Base-by-base conservation (phyloP, 768 basidiomycete genomes). In the Lactifluus pinguis region DNA sequence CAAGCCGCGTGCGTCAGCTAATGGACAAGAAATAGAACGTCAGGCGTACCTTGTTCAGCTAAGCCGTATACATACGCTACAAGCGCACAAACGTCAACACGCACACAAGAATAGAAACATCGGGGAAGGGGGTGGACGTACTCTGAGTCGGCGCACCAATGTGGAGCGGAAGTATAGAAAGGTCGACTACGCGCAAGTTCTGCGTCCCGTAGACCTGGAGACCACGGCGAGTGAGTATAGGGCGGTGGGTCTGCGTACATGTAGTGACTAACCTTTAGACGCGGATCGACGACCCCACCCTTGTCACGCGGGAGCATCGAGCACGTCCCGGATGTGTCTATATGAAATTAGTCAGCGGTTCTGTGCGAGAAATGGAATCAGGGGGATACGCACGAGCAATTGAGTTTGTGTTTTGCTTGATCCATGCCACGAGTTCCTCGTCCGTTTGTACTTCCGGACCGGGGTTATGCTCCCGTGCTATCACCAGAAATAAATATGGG, bases 291-390 rank as follows among this genome's bases (percentile, higher is more conserved):
- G 6, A 84, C 82, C 29, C 82, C 82, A 17, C 72, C 71, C 52
- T 77, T 76, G 30, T 78, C 76, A 14, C 69, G 70, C 5, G 82
- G 81, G 44, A 84, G 73, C 82, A 83, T 83, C 1, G 81, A 80
- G 54, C 74, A 76, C 1, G 80, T 75, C 6, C 78, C 77, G 29
- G 76, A 67, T 13, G 79, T 76, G 63, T 83, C 80, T 81, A 50
- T 10, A 9, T 17, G 3, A 44, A 0, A 1, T 25, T 25, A 2
- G 41, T 14, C 13, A 54, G n/a, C 2, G 3, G n/a, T 19, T 9
- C 25, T 2, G 14, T 9, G 34, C 3, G 6, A 1, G 25, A 21
- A 2, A 49, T 3, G 9, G 30, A 10, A 9, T 7, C 15, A 70
- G 69, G 70, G 67, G 17, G 32, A 49, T 8, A 53, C 53, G 21